A percentile compares a stretch with the other conserved stretches of the same genome.
Evolutionary conservation across 805 yeast genomes (phyloP).

Genomic region (Lachancea sp.): DNA sequence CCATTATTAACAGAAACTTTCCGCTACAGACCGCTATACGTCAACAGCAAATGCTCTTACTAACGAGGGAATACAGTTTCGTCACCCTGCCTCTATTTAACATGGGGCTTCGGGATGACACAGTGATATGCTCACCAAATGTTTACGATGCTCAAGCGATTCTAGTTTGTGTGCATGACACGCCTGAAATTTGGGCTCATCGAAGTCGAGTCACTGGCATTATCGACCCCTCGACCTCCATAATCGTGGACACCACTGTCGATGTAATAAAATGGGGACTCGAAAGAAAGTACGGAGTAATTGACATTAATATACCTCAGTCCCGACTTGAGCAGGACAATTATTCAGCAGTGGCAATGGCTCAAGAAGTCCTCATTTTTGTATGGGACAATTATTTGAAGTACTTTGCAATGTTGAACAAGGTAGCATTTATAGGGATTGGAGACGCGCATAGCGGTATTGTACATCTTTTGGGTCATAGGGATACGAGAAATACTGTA

Average conservation of each 20-base stretch:
- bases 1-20: conserved; percentile 36
- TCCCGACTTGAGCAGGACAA: conserved; percentile 39
- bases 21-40: conserved; percentile 70
- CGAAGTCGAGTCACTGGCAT: conserved; percentile 73
- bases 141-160: conserved; percentile 59
- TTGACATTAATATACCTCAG: conserved; percentile 78
- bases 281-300: conserved; percentile 59
- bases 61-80: conserved; percentile 51
- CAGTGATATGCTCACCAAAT: conserved; percentile 55
- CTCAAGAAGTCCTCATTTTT: conserved; percentile 72
- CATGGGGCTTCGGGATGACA: conserved; percentile 30
- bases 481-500: conserved; percentile 58
- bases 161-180: conserved; percentile 75
- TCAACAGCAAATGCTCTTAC: conserved; percentile 54
- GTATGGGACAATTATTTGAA: conserved; percentile 89
- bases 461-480: conserved; percentile 81
- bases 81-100: conserved; percentile 59
- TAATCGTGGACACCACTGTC: conserved; percentile 68
- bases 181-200: conserved; percentile 88
- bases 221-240: conserved; percentile 64
- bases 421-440: conserved; percentile 68
- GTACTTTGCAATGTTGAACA: conserved; percentile 58
- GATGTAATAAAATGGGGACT: conserved; percentile 65
- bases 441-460: conserved; percentile 88
- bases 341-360: conserved; percentile 56